Percentiles rank a stretch among this genome's conserved stretches.
These are phyloP conservation scores for Primulina eburnea DNA, from an alignment of 257 asterid species.

Conservation along the genomic window DNA sequence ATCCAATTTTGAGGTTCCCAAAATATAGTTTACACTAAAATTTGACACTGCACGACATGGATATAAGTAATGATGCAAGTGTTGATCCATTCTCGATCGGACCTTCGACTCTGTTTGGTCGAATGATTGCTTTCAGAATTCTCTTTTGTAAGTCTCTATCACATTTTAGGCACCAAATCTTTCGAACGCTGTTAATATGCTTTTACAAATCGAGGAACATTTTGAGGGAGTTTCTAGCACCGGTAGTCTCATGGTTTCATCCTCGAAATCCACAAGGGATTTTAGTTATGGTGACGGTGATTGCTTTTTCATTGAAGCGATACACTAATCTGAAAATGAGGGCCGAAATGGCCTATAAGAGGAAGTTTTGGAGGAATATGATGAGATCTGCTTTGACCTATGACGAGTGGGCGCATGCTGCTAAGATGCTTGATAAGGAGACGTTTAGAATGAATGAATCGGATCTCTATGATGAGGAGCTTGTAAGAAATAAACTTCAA, in stretches of 20 bases:
- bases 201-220: slow-evolving; percentile 36
- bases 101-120: slow-evolving; percentile 76
- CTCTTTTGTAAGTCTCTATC: slow-evolving; percentile 72
- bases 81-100: slow-evolving; percentile 88
- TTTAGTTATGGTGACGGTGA: slow-evolving; percentile 57
- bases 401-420: slow-evolving; percentile 99
- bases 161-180: slow-evolving; percentile 59
- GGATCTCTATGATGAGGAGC: slow-evolving; percentile 83
- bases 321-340: slow-evolving; percentile 69
- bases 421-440: slow-evolving; percentile 86
- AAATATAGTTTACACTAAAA: slow-evolving; percentile 1
- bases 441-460: slow-evolving; percentile 66
- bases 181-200: slow-evolving; percentile 25
- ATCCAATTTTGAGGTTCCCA: not conserved
- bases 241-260: slow-evolving; percentile 74
- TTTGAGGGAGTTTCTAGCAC: slow-evolving; percentile 43
- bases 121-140: slow-evolving; percentile 76
- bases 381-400: slow-evolving; percentile 81
- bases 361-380: slow-evolving; percentile 95
- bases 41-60: slow-evolving; percentile 40
- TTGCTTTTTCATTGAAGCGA: slow-evolving; percentile 75
- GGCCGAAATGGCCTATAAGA: slow-evolving; percentile 89
- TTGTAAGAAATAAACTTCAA: slow-evolving; percentile 74
- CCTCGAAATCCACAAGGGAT: slow-evolving; percentile 96
- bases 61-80: slow-evolving; percentile 83